phyloP scores from a whole-genome alignment of 768 basidiomycete species.

The Termitomyces sp. region DNA sequence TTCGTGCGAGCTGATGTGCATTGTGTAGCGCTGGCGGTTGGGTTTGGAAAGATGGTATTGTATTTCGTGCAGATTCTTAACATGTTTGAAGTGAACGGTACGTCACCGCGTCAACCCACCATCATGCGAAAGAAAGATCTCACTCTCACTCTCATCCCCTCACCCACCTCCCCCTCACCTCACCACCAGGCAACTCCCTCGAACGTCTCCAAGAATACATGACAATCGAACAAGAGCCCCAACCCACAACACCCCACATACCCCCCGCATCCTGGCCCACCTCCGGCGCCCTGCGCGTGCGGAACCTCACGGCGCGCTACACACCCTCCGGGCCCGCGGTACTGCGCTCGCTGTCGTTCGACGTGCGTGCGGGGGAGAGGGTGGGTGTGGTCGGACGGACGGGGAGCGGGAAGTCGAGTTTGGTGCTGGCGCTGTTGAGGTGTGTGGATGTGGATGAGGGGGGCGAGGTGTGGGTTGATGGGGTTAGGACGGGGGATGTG shows the following conservation, averaged over 20 bases:
- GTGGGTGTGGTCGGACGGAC: conserved; percentile 41
- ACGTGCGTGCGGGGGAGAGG: conserved; percentile 50
- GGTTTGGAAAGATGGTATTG: conserved; percentile 54
- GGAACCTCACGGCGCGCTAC: conserved; percentile 42
- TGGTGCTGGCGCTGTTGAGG: conserved; percentile 51
- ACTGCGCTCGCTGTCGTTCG: conserved; percentile 42
- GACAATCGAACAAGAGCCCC: conserved; percentile 54
- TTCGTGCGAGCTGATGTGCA: background rate
- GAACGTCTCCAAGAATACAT: conserved; percentile 72
- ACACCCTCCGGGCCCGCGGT: conserved; percentile 30
- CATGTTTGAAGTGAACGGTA: conserved; percentile 40
- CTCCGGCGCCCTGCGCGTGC: conserved; percentile 6
- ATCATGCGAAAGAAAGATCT: too few relatives aligned
- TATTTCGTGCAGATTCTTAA: conserved; percentile 41
- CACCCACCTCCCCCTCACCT: too few relatives aligned
- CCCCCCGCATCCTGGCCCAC: conserved; percentile 68
- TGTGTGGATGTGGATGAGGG: conserved; percentile 45
- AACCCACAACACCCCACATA: conserved; percentile 19
- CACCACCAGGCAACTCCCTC: conserved; percentile 25
- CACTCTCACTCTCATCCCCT: too few relatives aligned
- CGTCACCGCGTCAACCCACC: too few relatives aligned
- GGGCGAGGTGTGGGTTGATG: conserved; percentile 56
- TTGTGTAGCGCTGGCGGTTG: conserved; percentile 28
- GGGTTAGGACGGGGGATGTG: conserved; percentile 40
- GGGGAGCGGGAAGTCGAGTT: conserved; percentile 41